Evolutionary conservation across 805 yeast species (phyloP).

Genomic region (Saturnispora ahearnii): DNA sequence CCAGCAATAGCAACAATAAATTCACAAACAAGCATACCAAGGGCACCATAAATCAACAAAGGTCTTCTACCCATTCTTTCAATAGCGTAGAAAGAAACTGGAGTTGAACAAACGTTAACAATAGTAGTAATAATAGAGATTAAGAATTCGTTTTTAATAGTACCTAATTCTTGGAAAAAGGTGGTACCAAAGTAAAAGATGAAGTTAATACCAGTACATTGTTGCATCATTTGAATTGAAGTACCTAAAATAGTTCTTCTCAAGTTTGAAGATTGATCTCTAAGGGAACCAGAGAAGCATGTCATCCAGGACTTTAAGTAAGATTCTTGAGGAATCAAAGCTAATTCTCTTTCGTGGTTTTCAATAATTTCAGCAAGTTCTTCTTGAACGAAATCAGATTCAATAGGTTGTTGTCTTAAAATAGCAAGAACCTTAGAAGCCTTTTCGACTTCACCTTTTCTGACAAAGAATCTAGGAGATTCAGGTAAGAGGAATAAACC

Average conservation of each 20-base stretch:
- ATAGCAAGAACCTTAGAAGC: conserved; percentile 49
- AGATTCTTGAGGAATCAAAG: conserved; percentile 28
- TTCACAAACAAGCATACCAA: conserved; percentile 44
- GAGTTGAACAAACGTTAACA: conserved; percentile 44
- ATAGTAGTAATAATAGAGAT: conserved; percentile 45
- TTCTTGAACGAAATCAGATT: conserved; percentile 38
- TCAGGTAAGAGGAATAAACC: conserved; percentile 69
- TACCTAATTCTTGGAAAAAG: conserved; percentile 48
- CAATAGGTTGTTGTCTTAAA: conserved; percentile 44
- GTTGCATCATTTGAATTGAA: conserved; percentile 48
- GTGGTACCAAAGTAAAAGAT: conserved; percentile 68
- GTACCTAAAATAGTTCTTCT: conserved; percentile 38
- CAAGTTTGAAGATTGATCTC: conserved; percentile 29
- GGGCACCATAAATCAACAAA: conserved; percentile 40
- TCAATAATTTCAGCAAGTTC: conserved; percentile 45
- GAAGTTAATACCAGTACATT: conserved; percentile 70
- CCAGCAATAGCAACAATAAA: conserved; percentile 45
- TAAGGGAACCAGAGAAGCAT: conserved; percentile 36
- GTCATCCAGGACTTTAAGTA: conserved; percentile 33
- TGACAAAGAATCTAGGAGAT: conserved; percentile 63
- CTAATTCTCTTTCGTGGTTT: conserved; percentile 38
- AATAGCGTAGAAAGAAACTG: conserved; percentile 45
- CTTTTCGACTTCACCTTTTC: conserved; percentile 43
- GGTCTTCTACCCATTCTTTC: conserved; percentile 54
- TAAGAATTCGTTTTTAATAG: conserved; percentile 38